phyloP scores from a whole-genome alignment of 139 green algal genomes.

The Asterochloris erici region DNA sequence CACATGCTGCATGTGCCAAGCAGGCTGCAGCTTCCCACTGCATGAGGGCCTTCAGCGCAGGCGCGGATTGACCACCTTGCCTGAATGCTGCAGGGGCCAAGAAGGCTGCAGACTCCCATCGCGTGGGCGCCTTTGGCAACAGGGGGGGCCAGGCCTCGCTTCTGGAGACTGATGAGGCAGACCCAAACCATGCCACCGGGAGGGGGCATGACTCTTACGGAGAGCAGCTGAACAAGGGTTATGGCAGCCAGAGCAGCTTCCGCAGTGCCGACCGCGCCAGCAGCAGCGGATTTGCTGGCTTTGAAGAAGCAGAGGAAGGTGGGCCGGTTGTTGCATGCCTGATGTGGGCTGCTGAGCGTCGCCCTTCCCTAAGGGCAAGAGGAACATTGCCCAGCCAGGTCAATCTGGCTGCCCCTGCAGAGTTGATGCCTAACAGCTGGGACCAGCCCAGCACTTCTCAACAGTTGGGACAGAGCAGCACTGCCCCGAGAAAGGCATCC shows the following conservation, averaged over 20 bases:
- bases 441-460: too few species aligned
- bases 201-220: not conserved
- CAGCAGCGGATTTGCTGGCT: slow-evolving; percentile 19
- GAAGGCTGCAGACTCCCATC: slow-evolving; percentile 16
- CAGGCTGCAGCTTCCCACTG: too few species aligned
- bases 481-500: too few species aligned
- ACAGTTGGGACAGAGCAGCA: too few species aligned
- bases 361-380: too few species aligned
- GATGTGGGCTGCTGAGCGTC: too few species aligned
- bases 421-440: too few species aligned
- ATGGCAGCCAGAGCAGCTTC: slow-evolving; percentile 5
- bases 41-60: too few species aligned
- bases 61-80: too few species aligned
- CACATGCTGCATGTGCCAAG: too few species aligned
- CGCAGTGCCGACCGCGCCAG: slow-evolving; percentile 2
- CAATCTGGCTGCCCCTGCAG: too few species aligned
- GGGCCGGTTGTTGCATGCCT: not conserved
- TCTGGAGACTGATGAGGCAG: slow-evolving; percentile 17
- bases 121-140: not conserved
- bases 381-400: too few species aligned
- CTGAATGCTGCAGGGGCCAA: slow-evolving; percentile 2
- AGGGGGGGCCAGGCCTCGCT: not conserved
- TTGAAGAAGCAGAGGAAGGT: slow-evolving; percentile 16
- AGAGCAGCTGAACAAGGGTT: not conserved
- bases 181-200: not conserved